Base-by-base conservation (phyloP, 2,329 filamentous ascomycete genomes). In the Fusarium sp. region DNA sequence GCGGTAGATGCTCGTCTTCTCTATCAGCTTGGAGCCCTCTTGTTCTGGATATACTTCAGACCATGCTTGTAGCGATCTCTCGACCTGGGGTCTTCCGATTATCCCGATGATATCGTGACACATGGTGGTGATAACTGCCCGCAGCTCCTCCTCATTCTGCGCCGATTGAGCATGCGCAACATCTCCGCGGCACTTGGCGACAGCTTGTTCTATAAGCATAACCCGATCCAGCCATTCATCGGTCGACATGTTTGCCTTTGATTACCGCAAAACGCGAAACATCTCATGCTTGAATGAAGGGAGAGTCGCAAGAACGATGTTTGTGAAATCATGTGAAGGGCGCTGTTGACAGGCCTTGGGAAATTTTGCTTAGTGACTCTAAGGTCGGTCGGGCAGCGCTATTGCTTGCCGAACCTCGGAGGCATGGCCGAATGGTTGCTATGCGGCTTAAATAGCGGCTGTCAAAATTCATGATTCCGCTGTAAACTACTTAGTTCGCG, bases 31-130 rank as follows among this genome's bases (percentile, higher is more conserved):
- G n/a, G 33, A 1, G 1, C 41, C 42, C 15, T 49, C 56, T 15
- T 51, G 33, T 9, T 58, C 56, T n/a, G 56, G 56, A 20, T 58
- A 58, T 58, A 58, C 56, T 58, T 58, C 56, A 49, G 56, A 58
- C 56, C 56, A 58, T 5, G 56, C 56, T 4, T 20, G 56, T 6
- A 58, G 15, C 0, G 56, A 58, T 51, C 56, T 36, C 41, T 58
- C 56, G 0, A 38, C 33, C 8, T 58, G 56, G 7, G 56, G 56
- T 7, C 56, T 5, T 28, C 56, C 56, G 24, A 58, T 58, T 28
- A 58, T 58, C 9, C 33, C 56, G 13, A 58, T n/a, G 1, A 58
- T 58, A 7, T 58, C 56, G 12, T 58, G 56, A 5, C 56, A 58
- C 56, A 58, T 51, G 0, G 56, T 58, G 5, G 56, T 58, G 20